Percentiles rank a stretch among this genome's conserved stretches.
Conservation (phyloP, 2,329 filamentous ascomycete species). For the Sclerotinia glacialis region DNA sequence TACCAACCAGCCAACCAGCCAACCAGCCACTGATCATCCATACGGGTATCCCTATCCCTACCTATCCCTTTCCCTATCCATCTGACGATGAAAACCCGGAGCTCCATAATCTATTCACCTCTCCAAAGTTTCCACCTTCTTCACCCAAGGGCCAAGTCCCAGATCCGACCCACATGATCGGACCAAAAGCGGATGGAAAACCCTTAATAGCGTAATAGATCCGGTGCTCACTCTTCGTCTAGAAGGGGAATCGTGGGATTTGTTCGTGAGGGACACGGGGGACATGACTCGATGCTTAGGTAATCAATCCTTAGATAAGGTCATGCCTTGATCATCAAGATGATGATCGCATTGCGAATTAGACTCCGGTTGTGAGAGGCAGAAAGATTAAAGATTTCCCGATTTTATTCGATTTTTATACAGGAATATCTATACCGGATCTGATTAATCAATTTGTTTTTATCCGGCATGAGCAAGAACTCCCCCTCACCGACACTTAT, state of each 20-base stretch:
- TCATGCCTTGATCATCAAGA: too few relatives aligned
- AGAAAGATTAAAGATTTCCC: too few relatives aligned
- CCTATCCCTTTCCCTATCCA: too few relatives aligned
- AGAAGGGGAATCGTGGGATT: not conserved
- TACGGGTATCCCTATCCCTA: too few relatives aligned
- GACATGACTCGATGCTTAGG: conserved; percentile 8
- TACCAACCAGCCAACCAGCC: too few relatives aligned
- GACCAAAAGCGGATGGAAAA: not conserved
- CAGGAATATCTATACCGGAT: too few relatives aligned
- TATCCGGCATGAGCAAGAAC: too few relatives aligned
- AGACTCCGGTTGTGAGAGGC: too few relatives aligned
- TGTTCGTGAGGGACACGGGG: not conserved
- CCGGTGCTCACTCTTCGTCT: not conserved
- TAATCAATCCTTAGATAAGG: not conserved
- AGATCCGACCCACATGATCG: not conserved
- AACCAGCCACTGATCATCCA: too few relatives aligned
- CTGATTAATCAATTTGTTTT: too few relatives aligned
- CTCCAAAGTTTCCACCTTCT: not conserved
- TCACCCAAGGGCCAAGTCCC: not conserved
- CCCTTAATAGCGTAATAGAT: conserved; percentile 4
- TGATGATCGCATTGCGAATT: too few relatives aligned
- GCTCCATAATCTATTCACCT: not conserved
- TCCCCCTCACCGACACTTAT: conserved; percentile 3
- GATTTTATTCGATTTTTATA: too few relatives aligned
- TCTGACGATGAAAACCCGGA: conserved; percentile 3